These are phyloP conservation scores for Neurospora tetraspora DNA, from an alignment of 495 filamentous ascomycete genomes.

Conservation along the genomic window DNA sequence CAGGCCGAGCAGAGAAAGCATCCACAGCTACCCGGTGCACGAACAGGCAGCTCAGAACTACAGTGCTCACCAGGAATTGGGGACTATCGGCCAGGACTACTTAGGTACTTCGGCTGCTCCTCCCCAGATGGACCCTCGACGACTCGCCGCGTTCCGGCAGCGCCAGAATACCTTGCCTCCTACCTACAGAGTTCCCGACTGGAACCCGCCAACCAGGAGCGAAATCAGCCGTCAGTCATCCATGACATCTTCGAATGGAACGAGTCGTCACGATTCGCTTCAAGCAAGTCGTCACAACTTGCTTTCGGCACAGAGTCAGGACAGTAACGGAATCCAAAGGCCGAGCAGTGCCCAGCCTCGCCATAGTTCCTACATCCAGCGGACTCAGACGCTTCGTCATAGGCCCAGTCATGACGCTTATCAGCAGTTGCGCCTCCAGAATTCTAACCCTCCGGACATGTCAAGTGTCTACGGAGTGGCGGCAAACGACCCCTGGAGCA, in stretches of 20 bases:
- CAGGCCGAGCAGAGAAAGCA: constrained; percentile 25
- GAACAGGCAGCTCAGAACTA: constrained; percentile 3
- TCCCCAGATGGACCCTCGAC: constrained; percentile 15
- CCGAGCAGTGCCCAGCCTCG: constrained; percentile 17
- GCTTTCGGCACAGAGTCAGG: constrained; percentile 13
- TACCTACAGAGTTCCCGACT: constrained; percentile 13
- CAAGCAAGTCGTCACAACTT: background rate
- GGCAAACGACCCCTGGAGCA: constrained; percentile 20
- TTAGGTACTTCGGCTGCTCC: background rate
- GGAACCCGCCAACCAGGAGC: constrained; percentile 23
- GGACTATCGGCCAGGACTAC: constrained; percentile 3
- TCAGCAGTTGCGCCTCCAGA: constrained; percentile 9
- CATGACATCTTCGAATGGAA: constrained; percentile 18
- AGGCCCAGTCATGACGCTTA: constrained; percentile 34
- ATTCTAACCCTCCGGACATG: constrained; percentile 26
- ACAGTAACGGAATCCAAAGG: constrained; percentile 10
- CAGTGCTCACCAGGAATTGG: background rate
- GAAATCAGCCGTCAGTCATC: constrained; percentile 18
- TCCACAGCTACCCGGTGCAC: constrained; percentile 18
- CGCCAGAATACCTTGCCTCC: constrained; percentile 2
- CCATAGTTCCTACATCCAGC: constrained; percentile 7
- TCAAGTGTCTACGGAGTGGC: constrained; percentile 27
- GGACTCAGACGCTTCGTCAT: constrained; percentile 22
- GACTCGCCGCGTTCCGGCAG: constrained; percentile 14
- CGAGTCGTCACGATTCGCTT: constrained; percentile 21